Evolutionary conservation across 306 rosid species (phyloP).

Genomic region (apple (Malus domestica)): DNA sequence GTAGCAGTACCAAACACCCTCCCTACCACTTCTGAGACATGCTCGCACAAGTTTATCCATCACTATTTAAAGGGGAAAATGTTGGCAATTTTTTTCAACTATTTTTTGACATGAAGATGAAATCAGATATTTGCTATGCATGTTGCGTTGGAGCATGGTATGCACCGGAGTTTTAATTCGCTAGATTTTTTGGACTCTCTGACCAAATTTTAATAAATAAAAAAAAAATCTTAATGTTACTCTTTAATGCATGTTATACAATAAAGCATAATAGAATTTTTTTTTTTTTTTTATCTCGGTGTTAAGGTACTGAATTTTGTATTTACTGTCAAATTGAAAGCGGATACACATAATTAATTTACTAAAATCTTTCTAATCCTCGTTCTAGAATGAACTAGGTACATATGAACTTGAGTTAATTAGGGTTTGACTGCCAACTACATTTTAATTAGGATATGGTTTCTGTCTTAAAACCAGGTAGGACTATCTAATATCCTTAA

Average conservation of each 20-base stretch:
- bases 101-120: background rate
- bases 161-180: background rate
- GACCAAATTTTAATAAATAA: no score
- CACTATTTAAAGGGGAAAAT: background rate
- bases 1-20: constrained; percentile 27
- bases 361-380: background rate
- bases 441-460: background rate
- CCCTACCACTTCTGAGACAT: constrained; percentile 4
- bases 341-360: background rate
- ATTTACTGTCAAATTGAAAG: background rate
- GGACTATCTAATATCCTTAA: background rate
- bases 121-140: background rate
- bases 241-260: no score
- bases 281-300: no score
- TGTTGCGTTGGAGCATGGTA: background rate
- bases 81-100: background rate
- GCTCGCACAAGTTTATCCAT: background rate
- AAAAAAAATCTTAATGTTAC: no score
- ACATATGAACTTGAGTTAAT: background rate
- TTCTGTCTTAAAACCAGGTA: background rate
- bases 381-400: background rate
- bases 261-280: no score
- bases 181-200: no score
- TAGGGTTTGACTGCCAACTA: background rate
- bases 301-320: background rate